phyloP scores from a whole-genome alignment of 2,329 filamentous ascomycete species.

The Neocucurbitaria cava region DNA sequence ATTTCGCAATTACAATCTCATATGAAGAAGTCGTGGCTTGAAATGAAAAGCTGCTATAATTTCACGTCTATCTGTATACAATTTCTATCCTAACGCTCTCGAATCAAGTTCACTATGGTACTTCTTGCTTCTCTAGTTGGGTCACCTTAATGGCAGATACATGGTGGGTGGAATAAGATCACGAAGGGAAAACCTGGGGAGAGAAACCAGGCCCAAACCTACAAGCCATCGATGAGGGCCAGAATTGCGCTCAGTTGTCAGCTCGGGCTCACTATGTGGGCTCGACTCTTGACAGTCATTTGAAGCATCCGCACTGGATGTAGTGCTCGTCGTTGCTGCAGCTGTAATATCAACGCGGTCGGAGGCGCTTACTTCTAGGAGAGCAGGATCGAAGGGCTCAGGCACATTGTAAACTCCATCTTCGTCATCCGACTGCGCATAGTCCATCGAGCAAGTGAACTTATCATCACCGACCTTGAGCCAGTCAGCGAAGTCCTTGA shows the following conservation, averaged over 20 bases:
- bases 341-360: slow-evolving; percentile 2
- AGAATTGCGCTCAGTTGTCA: not conserved
- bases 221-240: not conserved
- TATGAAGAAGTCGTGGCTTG: too few relatives aligned
- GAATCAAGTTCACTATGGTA: too few relatives aligned
- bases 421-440: slow-evolving; percentile 2
- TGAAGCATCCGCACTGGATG: not conserved
- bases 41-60: too few relatives aligned
- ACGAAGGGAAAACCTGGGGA: not conserved
- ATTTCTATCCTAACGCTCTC: too few relatives aligned
- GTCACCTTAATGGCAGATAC: not conserved
- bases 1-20: too few relatives aligned
- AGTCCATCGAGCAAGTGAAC: slow-evolving; percentile 6
- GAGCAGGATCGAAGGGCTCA: slow-evolving; percentile 6
- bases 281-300: not conserved
- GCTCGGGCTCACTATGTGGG: not conserved
- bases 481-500: slow-evolving; percentile 15
- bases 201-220: not conserved
- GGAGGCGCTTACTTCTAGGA: slow-evolving; percentile 2
- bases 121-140: too few relatives aligned
- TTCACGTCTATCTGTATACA: too few relatives aligned
- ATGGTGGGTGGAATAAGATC: not conserved
- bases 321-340: not conserved
- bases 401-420: slow-evolving; percentile 9
- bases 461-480: slow-evolving; percentile 10